Evolutionary conservation across 805 yeast genomes (phyloP), one percentile per base, ranked within the genome.

Genomic region (Starmera caribaea): DNA sequence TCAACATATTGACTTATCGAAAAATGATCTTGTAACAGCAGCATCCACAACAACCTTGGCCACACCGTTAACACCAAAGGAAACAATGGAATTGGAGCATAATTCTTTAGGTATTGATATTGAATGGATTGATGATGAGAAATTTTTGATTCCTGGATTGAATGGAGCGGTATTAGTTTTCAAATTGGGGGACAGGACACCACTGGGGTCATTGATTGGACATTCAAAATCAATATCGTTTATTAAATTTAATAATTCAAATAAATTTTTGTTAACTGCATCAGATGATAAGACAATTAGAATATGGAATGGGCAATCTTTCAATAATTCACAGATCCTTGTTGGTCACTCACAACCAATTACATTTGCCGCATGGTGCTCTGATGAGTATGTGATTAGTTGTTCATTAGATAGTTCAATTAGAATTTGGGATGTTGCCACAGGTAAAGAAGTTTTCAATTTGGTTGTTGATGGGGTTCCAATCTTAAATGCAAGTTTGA

Each of bases 261-360:
- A 69, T 13, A 75, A 74, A 47, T 57, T 81, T 27, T 62, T 89
- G 32, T 77, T 87, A 4, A 76, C 89, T 2, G 79, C 85, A 8
- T 78, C 94, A 2, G 95, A 85, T 53, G 96, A 89, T 55, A 71
- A 74, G 41, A 65, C 73, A 0, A 68, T 88, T 8, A 73, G 85
- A 48, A 65, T 87, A 16, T 89, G 96, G 95, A 74, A 70, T 50
- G 81, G 87, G 30, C 70, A 71, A 24, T 72, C 77, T 28, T 61
- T 73, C 17, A 74, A 73, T 43, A 70, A 76, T 26, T 60, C 70
- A 30, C 70, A 70, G 41, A 59, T 71, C 5, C 53, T 75, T 31
- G 41, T 53, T 7, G 80, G 79, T 0, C 87, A 81, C 53, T 64
- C 74, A 2, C 73, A 77, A 41, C 76, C 85, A 24, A 65, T 79